Base-by-base conservation (phyloP, 2,329 filamentous ascomycete species). In the Monilinia polystroma region DNA sequence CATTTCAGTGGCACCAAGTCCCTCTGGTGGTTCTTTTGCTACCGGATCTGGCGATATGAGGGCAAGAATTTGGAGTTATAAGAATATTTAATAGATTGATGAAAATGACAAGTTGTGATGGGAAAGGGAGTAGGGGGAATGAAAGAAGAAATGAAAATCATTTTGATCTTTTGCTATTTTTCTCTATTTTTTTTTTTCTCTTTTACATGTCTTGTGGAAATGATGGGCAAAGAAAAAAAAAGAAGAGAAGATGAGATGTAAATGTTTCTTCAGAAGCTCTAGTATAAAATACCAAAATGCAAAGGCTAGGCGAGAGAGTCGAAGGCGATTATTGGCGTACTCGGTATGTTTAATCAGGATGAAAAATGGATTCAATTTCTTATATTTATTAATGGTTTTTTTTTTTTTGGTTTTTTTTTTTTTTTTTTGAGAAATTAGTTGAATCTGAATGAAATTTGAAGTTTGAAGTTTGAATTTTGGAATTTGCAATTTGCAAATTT, bases 11-110 rank as follows among this genome's bases (percentile, higher is more conserved):
- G 94, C 95, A 1, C 95, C 95, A 29, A 96, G 93, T 79, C 95
- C 95, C 20, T 72, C 70, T 55, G 93, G 93, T 67, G 87, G 88
- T 70, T 89, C 92, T 76, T 99, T 99, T 77, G 95, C 95, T 52
- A 99, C 95, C 6, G 95, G 95, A 69, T 97, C 93, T 72, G 95
- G 95, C 74, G 95, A 99, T 78, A 96, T 96, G 92, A 90, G 94
- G 77, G 95, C 95, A 65, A 89, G 95, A 75, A 98, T 99, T 80
- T 99, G 95, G 95, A 93, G 90, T 74, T 97, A 91, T 76, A 83
- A 85, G 66, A 68, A 64, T n/a, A 68, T 68, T 35, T 67, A 56
- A 68, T 54, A 35, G n/a, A n/a, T 53, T 45, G 7, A 23, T 63
- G 32, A 10, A 41, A 41, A 43, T 41, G 32, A 29, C 5, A 7